Percentiles rank a stretch among this genome's conserved stretches.
These are phyloP conservation scores for Populus simonii DNA, from an alignment of 345 rosid species.

Conservation along the genomic window DNA sequence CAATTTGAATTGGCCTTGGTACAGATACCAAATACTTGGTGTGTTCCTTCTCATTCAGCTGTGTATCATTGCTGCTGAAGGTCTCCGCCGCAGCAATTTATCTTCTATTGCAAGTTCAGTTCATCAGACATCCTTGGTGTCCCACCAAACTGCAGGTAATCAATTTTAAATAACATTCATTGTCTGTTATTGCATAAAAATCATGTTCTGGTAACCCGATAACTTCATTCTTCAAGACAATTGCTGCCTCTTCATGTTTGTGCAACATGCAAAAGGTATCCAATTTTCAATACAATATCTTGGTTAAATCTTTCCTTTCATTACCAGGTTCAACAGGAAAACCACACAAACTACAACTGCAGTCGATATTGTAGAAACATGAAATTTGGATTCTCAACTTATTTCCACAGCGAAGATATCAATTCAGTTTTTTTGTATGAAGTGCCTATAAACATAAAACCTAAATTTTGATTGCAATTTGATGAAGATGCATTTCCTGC, in stretches of 20 bases:
- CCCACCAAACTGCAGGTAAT: slow-evolving; percentile 59
- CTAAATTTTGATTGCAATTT: background rate
- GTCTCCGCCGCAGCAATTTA: slow-evolving; percentile 72
- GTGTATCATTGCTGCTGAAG: slow-evolving; percentile 86
- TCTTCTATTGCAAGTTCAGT: slow-evolving; percentile 79
- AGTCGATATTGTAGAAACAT: background rate
- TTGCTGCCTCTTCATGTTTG: background rate
- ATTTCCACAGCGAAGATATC: background rate
- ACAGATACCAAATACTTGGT: slow-evolving; percentile 90
- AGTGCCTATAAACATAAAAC: background rate
- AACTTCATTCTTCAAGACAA: background rate
- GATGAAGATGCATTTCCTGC: background rate
- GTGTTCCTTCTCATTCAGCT: slow-evolving; percentile 87
- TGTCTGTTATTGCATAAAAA: background rate
- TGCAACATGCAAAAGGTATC: background rate
- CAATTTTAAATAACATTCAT: slow-evolving; percentile 1
- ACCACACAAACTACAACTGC: background rate
- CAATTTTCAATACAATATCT: background rate
- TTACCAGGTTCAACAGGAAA: background rate
- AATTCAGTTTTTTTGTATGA: background rate
- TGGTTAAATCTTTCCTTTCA: background rate
- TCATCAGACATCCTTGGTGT: slow-evolving; percentile 62
- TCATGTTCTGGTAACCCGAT: background rate
- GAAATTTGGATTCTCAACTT: background rate
- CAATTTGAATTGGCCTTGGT: slow-evolving; percentile 18